Evolutionary conservation across 495 filamentous ascomycete genomes (phyloP), one percentile per base, ranked within the genome.

Genomic region (Pyronema omphalodes): DNA sequence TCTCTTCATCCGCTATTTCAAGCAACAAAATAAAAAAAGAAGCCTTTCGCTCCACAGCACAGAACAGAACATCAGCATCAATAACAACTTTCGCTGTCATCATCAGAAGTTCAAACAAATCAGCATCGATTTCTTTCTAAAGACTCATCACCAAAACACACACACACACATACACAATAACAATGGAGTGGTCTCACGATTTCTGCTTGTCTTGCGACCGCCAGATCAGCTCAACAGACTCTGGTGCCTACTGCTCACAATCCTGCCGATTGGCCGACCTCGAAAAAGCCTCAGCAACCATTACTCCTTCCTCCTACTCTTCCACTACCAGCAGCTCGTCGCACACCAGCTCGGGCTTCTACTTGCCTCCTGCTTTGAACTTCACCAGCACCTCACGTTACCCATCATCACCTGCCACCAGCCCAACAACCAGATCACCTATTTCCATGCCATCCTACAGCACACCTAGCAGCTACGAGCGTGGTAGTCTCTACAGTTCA

Each of bases 191-290:
- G 87, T 86, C 82, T 58, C 83, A 79, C 58, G 86, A 94, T 68
- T 94, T 84, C 76, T 96, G 89, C 72, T 80, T 96, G 55, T 80
- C 81, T 73, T 96, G 89, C 74, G 89, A 95, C 69, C 79, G 80
- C 67, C 85, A 93, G 69, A 91, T 82, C 53, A 75, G 77, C 49
- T 55, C 58, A 52, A 61, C 72, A 17, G 83, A 82, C 56, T 76
- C 76, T 56, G 78, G 76, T 60, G 73, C 78, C 23, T 96, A 94
- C 71, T 96, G 89, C 78, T 93, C 87, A 23, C 88, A 96, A 71
- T 78, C 83, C 19, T 96, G 89, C 73, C 78, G 86, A 41, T 73
- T 95, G 44, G 83, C 85, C 51, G 91, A 95, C 66, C 76, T 88
- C 58, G 86, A 94, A 67, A 78, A 78, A 66, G 76, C 77, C 37